Conservation (phyloP, 257 asterid genomes). For the Voacanga thouarsii region DNA sequence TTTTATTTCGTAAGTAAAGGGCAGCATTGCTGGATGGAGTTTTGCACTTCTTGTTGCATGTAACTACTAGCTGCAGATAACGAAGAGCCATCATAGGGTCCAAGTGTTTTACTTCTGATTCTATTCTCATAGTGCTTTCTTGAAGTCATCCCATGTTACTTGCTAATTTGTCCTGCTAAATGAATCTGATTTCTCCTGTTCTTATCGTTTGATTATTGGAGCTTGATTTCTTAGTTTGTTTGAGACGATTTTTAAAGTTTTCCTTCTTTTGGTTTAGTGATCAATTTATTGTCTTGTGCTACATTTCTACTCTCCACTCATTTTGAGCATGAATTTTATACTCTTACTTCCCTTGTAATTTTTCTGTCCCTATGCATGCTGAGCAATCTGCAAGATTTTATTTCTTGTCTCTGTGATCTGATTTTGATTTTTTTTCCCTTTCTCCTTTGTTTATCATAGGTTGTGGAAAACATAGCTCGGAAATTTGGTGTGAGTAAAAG, state of each 20-base stretch:
- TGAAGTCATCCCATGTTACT: background rate
- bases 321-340: background rate
- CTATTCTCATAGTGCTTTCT: background rate
- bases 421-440: conserved; percentile 18
- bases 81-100: background rate
- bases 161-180: background rate
- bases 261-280: background rate
- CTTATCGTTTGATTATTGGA: background rate
- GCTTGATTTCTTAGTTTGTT: background rate
- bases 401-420: background rate
- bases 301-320: background rate
- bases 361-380: background rate
- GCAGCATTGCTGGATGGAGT: background rate
- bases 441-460: conserved; percentile 38
- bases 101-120: background rate
- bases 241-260: background rate
- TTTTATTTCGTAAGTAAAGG: background rate
- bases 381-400: background rate
- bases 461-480: conserved; percentile 84
- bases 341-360: background rate
- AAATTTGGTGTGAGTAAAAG: conserved; percentile 85
- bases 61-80: background rate
- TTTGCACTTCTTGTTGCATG: background rate
- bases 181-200: background rate
- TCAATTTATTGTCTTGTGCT: background rate